Base-by-base conservation (phyloP, 2,329 filamentous ascomycete genomes). In the Pseudogymnoascus sp. region DNA sequence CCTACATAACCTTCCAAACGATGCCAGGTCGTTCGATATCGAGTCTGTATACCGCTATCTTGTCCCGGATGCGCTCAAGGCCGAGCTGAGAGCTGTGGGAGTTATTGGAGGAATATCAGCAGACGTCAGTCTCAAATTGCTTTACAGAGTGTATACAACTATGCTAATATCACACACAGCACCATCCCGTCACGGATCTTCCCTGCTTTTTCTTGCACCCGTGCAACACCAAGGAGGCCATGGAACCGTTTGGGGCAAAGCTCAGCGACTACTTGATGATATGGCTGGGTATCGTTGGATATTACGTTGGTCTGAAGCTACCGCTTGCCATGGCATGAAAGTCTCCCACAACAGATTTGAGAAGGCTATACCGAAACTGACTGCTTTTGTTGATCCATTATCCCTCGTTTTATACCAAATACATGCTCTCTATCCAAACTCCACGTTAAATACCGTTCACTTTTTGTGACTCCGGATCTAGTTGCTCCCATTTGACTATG, bases 131-230 rank as follows among this genome's bases (percentile, higher is more conserved):
- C 7, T 33, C 35, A n/a, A 30, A 11, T 14, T 33, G 16, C n/a
- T 57, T 54, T 50, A 33, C 38, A 37, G 28, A 11, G 25, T 54
- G n/a, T 36, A 14, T 43, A 37, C 20, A 20, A 38, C 57, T 16
- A 50, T 60, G 25, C 61, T 65, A 60, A 63, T 36, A 43, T 28
- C 7, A 28, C 37, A 37, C 18, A 28, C 59, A 73, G 71, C 70
- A 68, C 74, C 92, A 97, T 79, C 93, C 94, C 59, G 75, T 89
- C 63, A 90, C 86, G 62, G 88, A 88, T 60, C 74, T 86, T 62
- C 90, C 92, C 39, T 84, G 86, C 58, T 97, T 93, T 74, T 97
- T 96, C 74, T 82, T 97, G 68, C 94, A 99, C 76, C 93, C 94
- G 22, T 97, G 94, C 75, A 85, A 90, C 72, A 89, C 94, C 7